Percentiles rank a stretch among this genome's conserved stretches.
These are phyloP conservation scores for Candida sakaeoensis DNA, from an alignment of 805 yeast genomes.

Conservation along the genomic window DNA sequence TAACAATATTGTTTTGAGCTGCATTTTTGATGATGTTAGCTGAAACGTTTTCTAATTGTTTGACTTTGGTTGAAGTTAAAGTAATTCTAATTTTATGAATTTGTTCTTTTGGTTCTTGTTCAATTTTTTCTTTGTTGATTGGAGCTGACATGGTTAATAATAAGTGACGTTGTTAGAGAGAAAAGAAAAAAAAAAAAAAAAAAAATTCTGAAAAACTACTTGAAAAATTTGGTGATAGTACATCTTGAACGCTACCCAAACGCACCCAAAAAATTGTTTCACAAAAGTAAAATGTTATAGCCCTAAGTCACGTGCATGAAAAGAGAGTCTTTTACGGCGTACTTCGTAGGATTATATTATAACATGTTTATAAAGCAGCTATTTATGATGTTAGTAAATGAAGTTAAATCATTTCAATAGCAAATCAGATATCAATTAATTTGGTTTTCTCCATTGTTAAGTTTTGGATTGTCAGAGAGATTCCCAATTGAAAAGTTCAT, in stretches of 20 bases:
- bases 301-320: background rate
- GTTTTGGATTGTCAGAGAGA: slow-evolving; percentile 31
- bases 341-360: too few species aligned
- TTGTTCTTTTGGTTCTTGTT: slow-evolving; percentile 72
- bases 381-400: background rate
- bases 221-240: slow-evolving; percentile 14
- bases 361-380: too few species aligned
- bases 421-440: slow-evolving; percentile 9
- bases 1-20: slow-evolving; percentile 71
- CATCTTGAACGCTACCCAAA: background rate
- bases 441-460: slow-evolving; percentile 23
- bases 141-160: slow-evolving; percentile 63
- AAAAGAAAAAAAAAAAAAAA: slow-evolving; percentile 4
- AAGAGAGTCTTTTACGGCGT: too few species aligned
- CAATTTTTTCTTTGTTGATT: slow-evolving; percentile 78
- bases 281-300: background rate
- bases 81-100: slow-evolving; percentile 98
- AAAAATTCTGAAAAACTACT: too few species aligned
- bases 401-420: background rate
- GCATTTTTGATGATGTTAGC: slow-evolving; percentile 88
- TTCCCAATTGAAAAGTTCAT: slow-evolving; percentile 33
- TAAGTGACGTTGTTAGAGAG: slow-evolving; percentile 34
- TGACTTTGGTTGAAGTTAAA: slow-evolving; percentile 97
- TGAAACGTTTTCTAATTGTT: slow-evolving; percentile 96
- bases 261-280: background rate